Base-by-base conservation (phyloP, 441 rosid species). In the Croton setiger region DNA sequence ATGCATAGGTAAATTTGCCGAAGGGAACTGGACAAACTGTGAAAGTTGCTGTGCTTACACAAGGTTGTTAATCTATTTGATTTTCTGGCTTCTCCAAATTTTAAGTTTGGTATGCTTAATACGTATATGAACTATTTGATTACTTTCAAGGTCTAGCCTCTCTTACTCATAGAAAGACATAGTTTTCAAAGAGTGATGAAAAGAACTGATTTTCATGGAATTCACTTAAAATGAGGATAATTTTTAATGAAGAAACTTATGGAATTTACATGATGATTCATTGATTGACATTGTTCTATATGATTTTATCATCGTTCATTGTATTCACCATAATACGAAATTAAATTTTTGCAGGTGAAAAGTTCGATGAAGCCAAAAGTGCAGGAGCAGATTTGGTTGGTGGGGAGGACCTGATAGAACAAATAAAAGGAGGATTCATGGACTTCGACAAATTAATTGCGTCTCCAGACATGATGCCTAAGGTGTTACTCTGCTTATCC, bases 301-400 rank as follows among this genome's bases (percentile, higher is more conserved):
- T 48, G 23, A 2, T 56, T 62, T 1, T 45, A 3, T 60, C n/a
- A 63, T 55, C 45, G 14, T 35, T 60, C 21, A 21, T 48, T 62
- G 68, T 18, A 53, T 63, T 33, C 11, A 14, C 75, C 36, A 20
- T 9, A n/a, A 64, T 39, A 11, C 20, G 59, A 33, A 48, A 27
- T 71, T 56, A 63, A 71, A 61, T 60, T 41, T 81, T 60, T 79
- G 35, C 84, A 95, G 99, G 98, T 82, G 98, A 96, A 76, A 92
- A 85, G 87, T 81, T 91, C 20, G 99, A 96, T 63, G 99, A 92
- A 80, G 99, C 98, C n/a, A 96, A 89, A 81, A 91, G 80, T 80
- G 96, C 98, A 20, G 99, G 98, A 76, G 99, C 98, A 65, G 98
- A 96, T 84, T 81, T 96, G 74, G 97, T 92, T 61, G 99, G 98